Base-by-base conservation (phyloP, 31 red algal species). In the Porphyra umbilicalis region DNA sequence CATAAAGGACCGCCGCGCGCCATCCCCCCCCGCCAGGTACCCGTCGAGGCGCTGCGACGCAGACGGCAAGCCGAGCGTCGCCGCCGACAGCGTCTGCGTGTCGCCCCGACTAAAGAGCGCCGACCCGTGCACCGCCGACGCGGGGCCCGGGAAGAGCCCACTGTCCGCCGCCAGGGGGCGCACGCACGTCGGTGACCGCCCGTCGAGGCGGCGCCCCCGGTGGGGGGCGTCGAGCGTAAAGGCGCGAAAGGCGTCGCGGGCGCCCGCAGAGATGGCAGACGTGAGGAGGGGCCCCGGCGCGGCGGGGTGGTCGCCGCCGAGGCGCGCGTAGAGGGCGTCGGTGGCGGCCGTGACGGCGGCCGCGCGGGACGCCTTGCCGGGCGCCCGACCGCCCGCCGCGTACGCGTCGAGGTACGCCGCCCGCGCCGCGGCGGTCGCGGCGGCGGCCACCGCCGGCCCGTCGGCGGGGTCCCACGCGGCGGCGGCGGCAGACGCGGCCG, bases 31-130 rank as follows among this genome's bases (percentile, higher is more conserved):
- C 16, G 80, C 83, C 32, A 92, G 75, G 79, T 89, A 94, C 33
- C 86, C 83, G 75, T 99, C 93, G 71, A 88, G 83, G 11, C 83
- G 80, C 78, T 96, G 91, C 6, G 88, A 84, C 85, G 89, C 86
- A 18, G 86, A 80, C 35, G 89, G 88, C 25, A 87, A 83, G 34
- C 93, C 97, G 77, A 99, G 75, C 25, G 97, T 99, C 38, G 93
- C 90, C n/a, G 91, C 91, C 20, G 93, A 90, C 9, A 99, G 85
- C 36, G 89, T 88, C 79, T 99, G 97, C 0, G 97, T 99, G 67
- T 99, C 97, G 77, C 97, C 97, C 31, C 97, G 82, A 33, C 86
- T 90, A 68, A 96, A 95, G 0, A 96, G 79, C 9, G 88, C 84
- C 20, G 93, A 96, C 38, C 97, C 97, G 81, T 99, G 97, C 5